Evolutionary conservation across 352 stramenopile genomes (phyloP), one percentile per base, ranked within the genome.

Genomic region (Phytophthora pseudosyringae): DNA sequence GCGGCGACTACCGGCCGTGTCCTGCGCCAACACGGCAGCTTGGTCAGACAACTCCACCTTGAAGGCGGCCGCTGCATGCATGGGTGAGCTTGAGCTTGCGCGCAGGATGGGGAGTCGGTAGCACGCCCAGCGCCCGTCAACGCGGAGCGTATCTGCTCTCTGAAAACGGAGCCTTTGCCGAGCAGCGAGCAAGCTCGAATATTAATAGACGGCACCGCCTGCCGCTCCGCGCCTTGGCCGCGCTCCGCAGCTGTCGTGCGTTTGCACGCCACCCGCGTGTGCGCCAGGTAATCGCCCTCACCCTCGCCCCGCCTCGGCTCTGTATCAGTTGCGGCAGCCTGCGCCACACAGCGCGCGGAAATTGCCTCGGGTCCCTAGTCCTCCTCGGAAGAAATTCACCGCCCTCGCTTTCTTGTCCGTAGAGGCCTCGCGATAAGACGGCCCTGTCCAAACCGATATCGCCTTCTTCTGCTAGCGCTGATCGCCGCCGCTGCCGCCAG

Each of bases 341-440:
- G 46, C 46, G 28, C 26, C n/a, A 40, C 50, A 58, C 33, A 39
- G 33, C 15, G n/a, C 54, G 29, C 16, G 16, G 12, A 39, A 52
- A 53, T 53, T 51, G 45, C 21, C 31, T 32, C 39, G 31, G 21
- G 39, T 16, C 51, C 66, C 66, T 70, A 70, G 33, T 66, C 51
- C 40, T 56, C 38, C 33, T 52, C 49, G 31, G 10, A 67, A 56
- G 53, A 70, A 64, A 64, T 71, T 55, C 38, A 45, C 53, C 18
- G 16, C 50, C 47, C 56, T 60, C 58, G 49, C 59, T 47, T 63
- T 73, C 64, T 73, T 76, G 69, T 76, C 69, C 51, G 69, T 73
- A 76, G 58, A 76, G 64, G 59, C 54, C 26, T 57, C 32, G 69
- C 59, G 69, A 76, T 73, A 73, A 76, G 69, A 76, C 59, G 53